phyloP scores from a whole-genome alignment of 305 asterid species.

The Rubia tinctorum region DNA sequence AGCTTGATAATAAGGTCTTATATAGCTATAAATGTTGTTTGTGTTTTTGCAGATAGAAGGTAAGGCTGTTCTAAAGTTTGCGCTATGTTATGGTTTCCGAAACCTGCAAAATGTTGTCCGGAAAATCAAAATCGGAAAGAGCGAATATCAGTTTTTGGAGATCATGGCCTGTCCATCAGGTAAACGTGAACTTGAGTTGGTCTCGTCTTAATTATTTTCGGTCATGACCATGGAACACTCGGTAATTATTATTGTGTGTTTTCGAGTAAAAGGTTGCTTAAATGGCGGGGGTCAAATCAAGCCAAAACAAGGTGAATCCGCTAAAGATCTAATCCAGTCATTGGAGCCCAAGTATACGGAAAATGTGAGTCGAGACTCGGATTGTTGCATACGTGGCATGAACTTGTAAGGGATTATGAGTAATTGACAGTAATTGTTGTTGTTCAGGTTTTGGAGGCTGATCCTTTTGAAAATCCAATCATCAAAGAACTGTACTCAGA shows the following conservation, averaged over 20 bases:
- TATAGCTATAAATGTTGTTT: not conserved
- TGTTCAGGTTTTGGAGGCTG: conserved; percentile 49
- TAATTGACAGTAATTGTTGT: not conserved
- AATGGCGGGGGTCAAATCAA: conserved; percentile 98
- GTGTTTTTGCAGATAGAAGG: conserved; percentile 62
- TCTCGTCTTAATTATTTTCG: not conserved
- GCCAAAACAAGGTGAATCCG: conserved; percentile 76
- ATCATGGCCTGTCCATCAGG: conserved; percentile 99
- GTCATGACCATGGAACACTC: conserved; percentile 1
- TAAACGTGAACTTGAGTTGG: conserved; percentile 17
- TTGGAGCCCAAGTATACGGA: conserved; percentile 70
- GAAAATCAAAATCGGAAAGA: conserved; percentile 79
- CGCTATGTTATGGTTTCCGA: conserved; percentile 89
- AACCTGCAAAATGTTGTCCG: conserved; percentile 85
- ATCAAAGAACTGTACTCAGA: conserved; percentile 50
- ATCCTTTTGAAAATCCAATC: conserved; percentile 66
- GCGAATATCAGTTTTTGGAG: conserved; percentile 89
- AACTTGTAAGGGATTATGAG: not conserved
- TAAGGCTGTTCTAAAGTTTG: conserved; percentile 74
- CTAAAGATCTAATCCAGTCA: conserved; percentile 62
- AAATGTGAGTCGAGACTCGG: conserved; percentile 51
- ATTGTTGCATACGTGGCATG: not conserved
- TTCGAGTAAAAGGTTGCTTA: conserved; percentile 66
- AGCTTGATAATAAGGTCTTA: not conserved
- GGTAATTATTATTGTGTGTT: conserved; percentile 7